phyloP scores from a whole-genome alignment of 1,139 yeast genomes.

The Hanseniaspora sp. region DNA sequence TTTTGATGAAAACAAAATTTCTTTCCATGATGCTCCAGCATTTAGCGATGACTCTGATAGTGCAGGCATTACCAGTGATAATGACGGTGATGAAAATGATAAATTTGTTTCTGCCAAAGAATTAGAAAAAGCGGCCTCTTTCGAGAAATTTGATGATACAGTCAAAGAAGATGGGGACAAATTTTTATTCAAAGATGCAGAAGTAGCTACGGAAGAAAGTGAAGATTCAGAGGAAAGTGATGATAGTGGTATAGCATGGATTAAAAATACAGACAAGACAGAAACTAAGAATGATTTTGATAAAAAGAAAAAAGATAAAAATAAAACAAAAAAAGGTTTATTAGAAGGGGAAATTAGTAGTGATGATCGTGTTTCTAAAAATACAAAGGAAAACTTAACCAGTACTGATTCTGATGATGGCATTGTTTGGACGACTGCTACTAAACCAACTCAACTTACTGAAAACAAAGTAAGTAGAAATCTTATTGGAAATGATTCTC shows the following conservation, averaged over 20 bases:
- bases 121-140: neutral
- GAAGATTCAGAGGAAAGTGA: neutral
- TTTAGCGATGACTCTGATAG: slow-evolving; percentile 38
- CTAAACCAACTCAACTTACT: neutral
- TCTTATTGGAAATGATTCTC: neutral
- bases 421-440: slow-evolving; percentile 10
- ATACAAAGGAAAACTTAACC: neutral
- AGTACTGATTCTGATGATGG: slow-evolving; percentile 12
- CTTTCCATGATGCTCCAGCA: slow-evolving; percentile 63
- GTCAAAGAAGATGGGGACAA: slow-evolving; percentile 11
- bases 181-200: neutral
- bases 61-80: slow-evolving; percentile 23
- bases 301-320: neutral
- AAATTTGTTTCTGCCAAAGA: neutral
- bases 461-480: neutral
- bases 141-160: slow-evolving; percentile 15
- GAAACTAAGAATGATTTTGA: neutral
- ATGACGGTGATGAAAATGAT: slow-evolving; percentile 35
- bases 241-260: slow-evolving; percentile 15
- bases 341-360: slow-evolving; percentile 9
- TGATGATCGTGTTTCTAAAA: neutral
- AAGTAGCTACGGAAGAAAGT: neutral
- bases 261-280: neutral
- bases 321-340: neutral
- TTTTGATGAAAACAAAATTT: slow-evolving; percentile 53